Percentiles rank a stretch among this genome's conserved stretches.
Conservation (phyloP, 2,329 filamentous ascomycete genomes). For the Aspergillus flavus region DNA sequence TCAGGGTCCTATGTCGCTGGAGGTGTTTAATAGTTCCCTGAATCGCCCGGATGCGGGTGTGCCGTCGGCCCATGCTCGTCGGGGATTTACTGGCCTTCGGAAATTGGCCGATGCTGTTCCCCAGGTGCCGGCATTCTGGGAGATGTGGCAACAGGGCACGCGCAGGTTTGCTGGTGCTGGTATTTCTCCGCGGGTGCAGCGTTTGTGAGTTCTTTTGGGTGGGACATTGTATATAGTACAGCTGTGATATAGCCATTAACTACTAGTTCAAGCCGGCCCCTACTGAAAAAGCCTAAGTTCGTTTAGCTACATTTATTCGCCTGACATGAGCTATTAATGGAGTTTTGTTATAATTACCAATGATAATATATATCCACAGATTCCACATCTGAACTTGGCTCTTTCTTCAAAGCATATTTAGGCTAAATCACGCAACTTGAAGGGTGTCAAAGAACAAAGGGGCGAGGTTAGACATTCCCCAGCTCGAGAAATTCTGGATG, state of each 20-base stretch:
- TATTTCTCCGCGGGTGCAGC: not conserved
- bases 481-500: not conserved
- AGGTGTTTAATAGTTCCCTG: slow-evolving; percentile 36
- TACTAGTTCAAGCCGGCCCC: not conserved
- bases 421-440: not conserved
- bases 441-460: not conserved
- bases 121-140: slow-evolving; percentile 28
- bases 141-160: slow-evolving; percentile 9
- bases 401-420: not conserved
- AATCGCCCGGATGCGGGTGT: slow-evolving; percentile 22
- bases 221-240: not conserved
- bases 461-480: not conserved
- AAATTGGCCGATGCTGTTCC: slow-evolving; percentile 20
- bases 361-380: not conserved
- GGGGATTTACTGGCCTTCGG: slow-evolving; percentile 27
- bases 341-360: too few species aligned
- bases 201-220: slow-evolving; percentile 14
- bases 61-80: slow-evolving; percentile 26
- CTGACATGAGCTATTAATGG: not conserved
- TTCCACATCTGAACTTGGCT: fast-evolving
- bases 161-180: not conserved
- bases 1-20: slow-evolving; percentile 33
- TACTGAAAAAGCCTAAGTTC: not conserved
- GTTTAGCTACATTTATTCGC: not conserved
- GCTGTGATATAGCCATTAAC: not conserved